Conservation (phyloP, 1,284 basidiomycete species). For the Peniophora sp. region DNA sequence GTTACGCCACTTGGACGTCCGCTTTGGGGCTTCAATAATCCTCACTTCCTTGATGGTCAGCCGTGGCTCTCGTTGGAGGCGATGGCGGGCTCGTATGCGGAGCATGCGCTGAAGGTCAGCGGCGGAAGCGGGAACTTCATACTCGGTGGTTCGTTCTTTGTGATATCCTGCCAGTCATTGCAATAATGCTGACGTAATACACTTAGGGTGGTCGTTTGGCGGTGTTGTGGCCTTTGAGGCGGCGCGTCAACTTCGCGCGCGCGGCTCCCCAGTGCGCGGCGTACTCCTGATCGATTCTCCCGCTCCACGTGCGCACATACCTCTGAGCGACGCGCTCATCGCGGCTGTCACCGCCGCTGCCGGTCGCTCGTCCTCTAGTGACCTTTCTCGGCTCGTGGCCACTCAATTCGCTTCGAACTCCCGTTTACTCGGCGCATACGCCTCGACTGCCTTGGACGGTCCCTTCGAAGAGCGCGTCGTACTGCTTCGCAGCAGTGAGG, state of each 20-base stretch:
- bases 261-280: conserved; percentile 40
- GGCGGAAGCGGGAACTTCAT: conserved; percentile 29
- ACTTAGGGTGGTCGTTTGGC: conserved; percentile 68
- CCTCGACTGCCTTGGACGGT: conserved; percentile 16
- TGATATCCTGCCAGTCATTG: neutral
- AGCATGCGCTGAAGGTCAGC: conserved; percentile 24
- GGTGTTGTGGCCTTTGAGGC: conserved; percentile 63
- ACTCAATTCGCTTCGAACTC: conserved; percentile 37
- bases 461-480: conserved; percentile 25
- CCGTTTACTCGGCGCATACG: conserved; percentile 31
- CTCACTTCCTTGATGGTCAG: conserved; percentile 34
- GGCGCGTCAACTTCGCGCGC: conserved; percentile 39
- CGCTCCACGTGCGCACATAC: conserved; percentile 37
- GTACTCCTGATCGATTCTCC: conserved; percentile 64
- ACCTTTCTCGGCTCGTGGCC: conserved; percentile 12
- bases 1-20: conserved; percentile 38
- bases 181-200: too few species aligned
- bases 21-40: conserved; percentile 57
- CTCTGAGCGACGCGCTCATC: conserved; percentile 44
- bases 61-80: conserved; percentile 39
- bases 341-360: conserved; percentile 16
- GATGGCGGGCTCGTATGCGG: conserved; percentile 48
- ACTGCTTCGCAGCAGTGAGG: conserved; percentile 36
- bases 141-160: conserved; percentile 45
- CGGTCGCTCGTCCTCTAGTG: conserved; percentile 11